Conservation (phyloP, 1,284 basidiomycete species). For the Heimioporus punctisporus region DNA sequence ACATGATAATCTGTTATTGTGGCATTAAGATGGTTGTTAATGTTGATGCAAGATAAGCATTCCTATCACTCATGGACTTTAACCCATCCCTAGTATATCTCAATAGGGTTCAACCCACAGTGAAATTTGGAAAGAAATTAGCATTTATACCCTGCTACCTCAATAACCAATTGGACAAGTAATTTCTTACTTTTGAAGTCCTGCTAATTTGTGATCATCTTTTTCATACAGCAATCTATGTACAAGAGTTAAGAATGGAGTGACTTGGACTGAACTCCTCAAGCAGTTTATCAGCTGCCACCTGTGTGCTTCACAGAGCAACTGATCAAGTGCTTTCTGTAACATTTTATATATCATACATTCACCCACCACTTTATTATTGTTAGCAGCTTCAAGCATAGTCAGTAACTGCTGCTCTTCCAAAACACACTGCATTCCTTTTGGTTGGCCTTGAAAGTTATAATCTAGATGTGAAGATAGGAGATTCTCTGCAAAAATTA, state of each 20-base stretch:
- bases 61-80: constrained; percentile 3
- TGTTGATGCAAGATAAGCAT: too few species aligned
- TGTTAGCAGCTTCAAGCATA: constrained; percentile 7
- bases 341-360: constrained; percentile 4
- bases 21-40: not conserved
- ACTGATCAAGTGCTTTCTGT: not conserved
- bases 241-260: not conserved
- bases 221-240: constrained; percentile 5
- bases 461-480: constrained; percentile 24
- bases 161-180: constrained; percentile 4
- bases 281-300: too few species aligned
- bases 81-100: constrained; percentile 23
- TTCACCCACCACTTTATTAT: constrained; percentile 1
- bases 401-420: constrained; percentile 18
- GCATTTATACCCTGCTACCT: constrained; percentile 6
- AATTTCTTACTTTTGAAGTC: constrained; percentile 8
- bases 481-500: constrained; percentile 5
- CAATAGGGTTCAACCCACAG: constrained; percentile 21
- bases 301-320: not conserved
- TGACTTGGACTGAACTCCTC: too few species aligned
- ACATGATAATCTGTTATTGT: not conserved
- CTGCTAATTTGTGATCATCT: constrained; percentile 4
- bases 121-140: constrained; percentile 11
- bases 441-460: constrained; percentile 28
- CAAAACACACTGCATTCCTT: constrained; percentile 38